Base-by-base conservation (phyloP, 192 early-diverging fungal species). In the Neocallimastix lanati region DNA sequence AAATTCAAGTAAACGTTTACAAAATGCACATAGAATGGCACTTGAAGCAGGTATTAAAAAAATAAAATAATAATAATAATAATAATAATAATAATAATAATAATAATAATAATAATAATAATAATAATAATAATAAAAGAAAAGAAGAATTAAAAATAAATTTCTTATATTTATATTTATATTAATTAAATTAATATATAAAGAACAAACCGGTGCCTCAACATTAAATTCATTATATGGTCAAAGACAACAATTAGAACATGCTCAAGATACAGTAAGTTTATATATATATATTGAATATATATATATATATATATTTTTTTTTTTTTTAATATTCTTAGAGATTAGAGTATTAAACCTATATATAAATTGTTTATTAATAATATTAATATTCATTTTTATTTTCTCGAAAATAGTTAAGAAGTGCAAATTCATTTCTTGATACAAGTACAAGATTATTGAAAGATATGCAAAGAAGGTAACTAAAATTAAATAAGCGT, bases 181-280 rank as follows among this genome's bases (percentile, higher is more conserved):
- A n/a, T n/a, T n/a, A n/a, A n/a, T n/a, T n/a, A n/a, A n/a, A n/a
- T n/a, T n/a, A n/a, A n/a, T n/a, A n/a, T n/a, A n/a, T n/a, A 13
- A 30, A 83, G 97, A 99, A 85, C 81, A 87, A 13, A 86, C 95
- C 29, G 97, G 96, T 7, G 93, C 93, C 33, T 89, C 87, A 35
- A 96, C 96, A 27, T 85, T 99, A 78, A 89, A 90, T 18, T 91
- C 92, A 79, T 82, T 98, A 82, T 88, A 93, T 78, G 86, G 92
- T 33, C 97, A 99, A 84, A 82, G 97, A 36, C 94, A 99, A 83
- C 94, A 96, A 79, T 95, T 99, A 81, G 82, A 93, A 29, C 85
- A 92, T 77, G 94, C 95, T 28, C 86, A 93, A 80, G 93, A 97
- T 87, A 90, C 91, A 12, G 92, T 95, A 88, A 79, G 86, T 84